Evolutionary conservation across 2,329 filamentous ascomycete genomes (phyloP).

Genomic region (Septoria linicola): DNA sequence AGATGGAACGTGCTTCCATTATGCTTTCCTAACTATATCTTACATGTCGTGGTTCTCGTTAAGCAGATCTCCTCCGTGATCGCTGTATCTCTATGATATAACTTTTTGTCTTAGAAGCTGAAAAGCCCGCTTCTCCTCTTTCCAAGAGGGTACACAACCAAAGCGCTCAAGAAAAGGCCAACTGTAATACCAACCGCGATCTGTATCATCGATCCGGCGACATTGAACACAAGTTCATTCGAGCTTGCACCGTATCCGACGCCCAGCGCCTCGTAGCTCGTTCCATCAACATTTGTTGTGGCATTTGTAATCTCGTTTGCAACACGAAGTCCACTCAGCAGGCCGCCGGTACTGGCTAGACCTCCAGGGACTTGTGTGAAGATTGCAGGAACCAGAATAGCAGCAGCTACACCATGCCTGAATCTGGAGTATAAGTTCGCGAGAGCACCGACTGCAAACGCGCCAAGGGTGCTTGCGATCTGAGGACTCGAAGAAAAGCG

Average conservation of each 20-base stretch:
- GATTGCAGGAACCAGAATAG: conserved; percentile 81
- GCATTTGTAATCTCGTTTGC: conserved; percentile 43
- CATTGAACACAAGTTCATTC: conserved; percentile 49
- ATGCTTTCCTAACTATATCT: neutral
- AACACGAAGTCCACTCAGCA: conserved; percentile 48
- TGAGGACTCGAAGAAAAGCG: conserved; percentile 69
- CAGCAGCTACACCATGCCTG: conserved; percentile 76
- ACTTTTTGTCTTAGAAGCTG: conserved; percentile 34
- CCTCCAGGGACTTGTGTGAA: conserved; percentile 49
- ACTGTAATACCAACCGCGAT: conserved; percentile 53
- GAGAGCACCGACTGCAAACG: conserved; percentile 70
- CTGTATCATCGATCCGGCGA: conserved; percentile 50
- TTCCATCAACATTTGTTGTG: conserved; percentile 35
- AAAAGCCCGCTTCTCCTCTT: conserved; percentile 48
- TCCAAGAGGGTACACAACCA: conserved; percentile 50
- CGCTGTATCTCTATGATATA: conserved; percentile 7
- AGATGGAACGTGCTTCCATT: neutral
- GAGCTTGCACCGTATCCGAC: conserved; percentile 25
- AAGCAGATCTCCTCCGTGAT: conserved; percentile 2
- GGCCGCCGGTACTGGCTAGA: conserved; percentile 13
- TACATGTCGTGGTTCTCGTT: conserved; percentile 6
- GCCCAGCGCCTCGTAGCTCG: conserved; percentile 36
- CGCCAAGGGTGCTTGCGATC: conserved; percentile 73
- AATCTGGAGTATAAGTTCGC: conserved; percentile 75
- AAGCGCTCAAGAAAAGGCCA: conserved; percentile 48